A percentile compares a stretch with the other conserved stretches of the same genome.
Evolutionary conservation across 2,329 filamentous ascomycete genomes (phyloP).

Genomic region (Nemania sp.): DNA sequence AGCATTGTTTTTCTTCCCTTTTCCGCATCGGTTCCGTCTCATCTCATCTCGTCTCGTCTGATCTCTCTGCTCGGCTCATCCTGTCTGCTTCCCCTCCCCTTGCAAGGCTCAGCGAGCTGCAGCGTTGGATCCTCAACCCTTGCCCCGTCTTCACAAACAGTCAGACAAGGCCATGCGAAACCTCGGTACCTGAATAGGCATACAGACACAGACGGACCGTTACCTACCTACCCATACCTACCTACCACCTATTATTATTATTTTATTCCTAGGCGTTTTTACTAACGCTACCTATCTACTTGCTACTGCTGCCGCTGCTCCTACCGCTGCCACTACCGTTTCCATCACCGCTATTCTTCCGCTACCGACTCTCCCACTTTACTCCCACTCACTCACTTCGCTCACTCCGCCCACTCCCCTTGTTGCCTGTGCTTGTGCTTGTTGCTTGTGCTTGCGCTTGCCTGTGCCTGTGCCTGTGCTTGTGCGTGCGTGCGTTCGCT

Average conservation of each 20-base stretch:
- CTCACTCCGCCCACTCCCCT: constrained; percentile 28
- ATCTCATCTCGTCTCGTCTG: background rate
- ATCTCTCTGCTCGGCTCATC: too few relatives aligned
- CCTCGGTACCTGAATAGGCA: constrained; percentile 7
- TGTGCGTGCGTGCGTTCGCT: constrained; percentile 26
- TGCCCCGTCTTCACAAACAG: background rate
- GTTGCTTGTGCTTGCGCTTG: constrained; percentile 14
- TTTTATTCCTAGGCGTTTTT: background rate
- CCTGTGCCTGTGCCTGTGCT: constrained; percentile 11
- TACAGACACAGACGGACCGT: constrained; percentile 15
- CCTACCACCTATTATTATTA: too few relatives aligned
- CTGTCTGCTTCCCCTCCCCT: background rate
- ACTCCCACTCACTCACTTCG: background rate
- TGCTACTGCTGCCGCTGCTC: background rate
- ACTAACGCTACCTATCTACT: background rate
- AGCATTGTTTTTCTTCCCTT: too few relatives aligned
- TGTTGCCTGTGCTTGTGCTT: constrained; percentile 22
- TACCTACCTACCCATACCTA: too few relatives aligned
- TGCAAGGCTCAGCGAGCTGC: constrained; percentile 16
- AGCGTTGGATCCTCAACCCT: constrained; percentile 14
- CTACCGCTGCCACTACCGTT: background rate
- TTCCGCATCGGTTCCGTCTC: constrained; percentile 6
- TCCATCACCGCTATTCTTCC: background rate
- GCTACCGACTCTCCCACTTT: background rate
- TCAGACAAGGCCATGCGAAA: constrained; percentile 20